Conservation (phyloP, 2,329 filamentous ascomycete species). For the Orbilia oligospora region DNA sequence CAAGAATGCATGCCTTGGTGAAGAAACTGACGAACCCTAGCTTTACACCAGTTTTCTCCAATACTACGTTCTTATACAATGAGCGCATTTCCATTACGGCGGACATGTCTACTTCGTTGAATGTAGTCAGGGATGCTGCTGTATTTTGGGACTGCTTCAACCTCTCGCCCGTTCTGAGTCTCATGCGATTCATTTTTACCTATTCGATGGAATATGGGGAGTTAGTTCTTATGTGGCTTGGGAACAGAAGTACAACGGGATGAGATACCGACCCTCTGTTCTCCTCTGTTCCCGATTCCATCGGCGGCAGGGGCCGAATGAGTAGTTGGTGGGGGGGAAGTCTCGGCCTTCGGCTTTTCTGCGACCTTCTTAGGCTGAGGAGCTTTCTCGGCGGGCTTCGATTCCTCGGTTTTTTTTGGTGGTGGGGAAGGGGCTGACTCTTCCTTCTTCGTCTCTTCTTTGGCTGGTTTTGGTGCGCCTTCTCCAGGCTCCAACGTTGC, state of each 20-base stretch:
- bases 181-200: slow-evolving; percentile 99
- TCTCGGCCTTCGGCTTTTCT: slow-evolving; percentile 66
- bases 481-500: slow-evolving; percentile 82
- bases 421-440: slow-evolving; percentile 49
- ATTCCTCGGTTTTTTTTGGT: slow-evolving; percentile 61
- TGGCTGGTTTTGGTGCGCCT: slow-evolving; percentile 70
- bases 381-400: slow-evolving; percentile 62
- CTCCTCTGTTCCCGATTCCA: slow-evolving; percentile 64
- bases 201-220: slow-evolving; percentile 66
- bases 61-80: slow-evolving; percentile 93
- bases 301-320: slow-evolving; percentile 58
- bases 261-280: slow-evolving; percentile 64
- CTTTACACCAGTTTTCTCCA: slow-evolving; percentile 97
- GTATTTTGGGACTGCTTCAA: slow-evolving; percentile 99
- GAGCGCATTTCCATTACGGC: slow-evolving; percentile 97
- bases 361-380: slow-evolving; percentile 67
- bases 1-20: slow-evolving; percentile 87
- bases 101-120: slow-evolving; percentile 99
- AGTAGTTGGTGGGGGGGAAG: slow-evolving; percentile 63
- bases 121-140: slow-evolving; percentile 94
- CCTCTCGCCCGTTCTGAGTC: slow-evolving; percentile 94
- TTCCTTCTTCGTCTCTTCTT: slow-evolving; percentile 71
- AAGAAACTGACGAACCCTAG: slow-evolving; percentile 99
- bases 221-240: neutral
- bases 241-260: neutral